Percentiles rank a stretch among this genome's conserved stretches.
Conservation (phyloP, 2,329 filamentous ascomycete species). For the Paecilomyces formosus region DNA sequence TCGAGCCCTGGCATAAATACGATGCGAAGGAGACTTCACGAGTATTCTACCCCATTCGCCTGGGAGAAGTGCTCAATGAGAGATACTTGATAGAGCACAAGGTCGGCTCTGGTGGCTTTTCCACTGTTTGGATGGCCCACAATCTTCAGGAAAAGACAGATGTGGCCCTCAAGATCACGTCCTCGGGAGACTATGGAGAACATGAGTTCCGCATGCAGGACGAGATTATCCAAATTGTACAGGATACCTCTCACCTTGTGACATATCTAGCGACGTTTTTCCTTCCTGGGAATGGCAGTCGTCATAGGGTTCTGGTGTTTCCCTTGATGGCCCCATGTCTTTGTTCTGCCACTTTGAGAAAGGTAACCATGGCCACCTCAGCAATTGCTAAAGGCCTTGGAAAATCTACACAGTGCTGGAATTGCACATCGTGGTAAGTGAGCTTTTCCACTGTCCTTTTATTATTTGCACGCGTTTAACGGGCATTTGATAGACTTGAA, state of each 20-base stretch:
- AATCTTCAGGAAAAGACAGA: constrained; percentile 11
- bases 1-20: neutral
- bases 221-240: constrained; percentile 11
- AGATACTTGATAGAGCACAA: constrained; percentile 19
- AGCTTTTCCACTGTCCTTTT: neutral
- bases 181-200: constrained; percentile 9
- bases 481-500: constrained; percentile 15
- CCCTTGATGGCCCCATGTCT: constrained; percentile 15
- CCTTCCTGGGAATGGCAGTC: constrained; percentile 7
- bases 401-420: constrained; percentile 17
- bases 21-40: neutral
- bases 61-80: constrained; percentile 11
- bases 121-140: constrained; percentile 20
- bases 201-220: constrained; percentile 14
- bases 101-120: constrained; percentile 14
- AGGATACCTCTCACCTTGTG: constrained; percentile 12
- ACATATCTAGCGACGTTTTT: constrained; percentile 13
- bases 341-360: constrained; percentile 3
- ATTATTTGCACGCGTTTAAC: constrained; percentile 5
- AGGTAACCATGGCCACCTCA: constrained; percentile 12
- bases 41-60: neutral
- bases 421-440: constrained; percentile 20
- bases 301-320: constrained; percentile 16
- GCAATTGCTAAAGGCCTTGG: constrained; percentile 18
- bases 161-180: constrained; percentile 18